phyloP scores from a whole-genome alignment of 768 basidiomycete species.

The Podaxis sp. region DNA sequence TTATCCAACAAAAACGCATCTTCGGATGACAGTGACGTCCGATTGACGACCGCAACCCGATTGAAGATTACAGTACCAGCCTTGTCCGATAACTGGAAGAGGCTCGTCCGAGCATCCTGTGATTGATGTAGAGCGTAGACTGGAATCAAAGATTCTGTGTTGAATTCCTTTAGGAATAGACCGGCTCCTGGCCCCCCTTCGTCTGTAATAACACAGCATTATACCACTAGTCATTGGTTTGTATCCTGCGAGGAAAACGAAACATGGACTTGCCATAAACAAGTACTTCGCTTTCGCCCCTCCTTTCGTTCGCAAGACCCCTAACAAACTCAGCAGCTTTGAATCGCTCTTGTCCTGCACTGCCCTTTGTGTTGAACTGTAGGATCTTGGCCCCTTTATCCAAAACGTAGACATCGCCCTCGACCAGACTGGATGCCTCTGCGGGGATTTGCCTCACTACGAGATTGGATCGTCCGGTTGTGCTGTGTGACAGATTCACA shows the following conservation, averaged over 20 bases:
- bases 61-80: conserved; percentile 40
- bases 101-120: conserved; percentile 18
- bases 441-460: conserved; percentile 51
- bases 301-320: conserved; percentile 40
- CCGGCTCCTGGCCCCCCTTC: conserved; percentile 49
- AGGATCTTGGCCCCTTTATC: conserved; percentile 54
- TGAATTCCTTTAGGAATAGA: conserved; percentile 50
- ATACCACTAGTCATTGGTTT: background rate
- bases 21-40: conserved; percentile 39
- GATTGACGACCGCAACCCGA: conserved; percentile 29
- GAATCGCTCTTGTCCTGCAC: conserved; percentile 56
- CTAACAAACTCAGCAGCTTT: conserved; percentile 62
- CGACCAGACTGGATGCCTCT: conserved; percentile 44
- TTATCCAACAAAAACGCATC: conserved; percentile 56
- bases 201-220: conserved; percentile 33
- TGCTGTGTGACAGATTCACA: conserved; percentile 35
- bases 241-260: background rate
- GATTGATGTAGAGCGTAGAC: conserved; percentile 8
- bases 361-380: conserved; percentile 58
- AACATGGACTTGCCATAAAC: conserved; percentile 44
- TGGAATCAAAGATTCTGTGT: conserved; percentile 27
- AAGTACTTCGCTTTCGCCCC: conserved; percentile 40
- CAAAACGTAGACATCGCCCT: conserved; percentile 59
- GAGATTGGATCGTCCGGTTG: conserved; percentile 26
- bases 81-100: conserved; percentile 47